A percentile compares a stretch with the other conserved stretches of the same genome.
These are phyloP conservation scores for Pouteria campechiana DNA, from an alignment of 179 eudicot species.

Conservation along the genomic window DNA sequence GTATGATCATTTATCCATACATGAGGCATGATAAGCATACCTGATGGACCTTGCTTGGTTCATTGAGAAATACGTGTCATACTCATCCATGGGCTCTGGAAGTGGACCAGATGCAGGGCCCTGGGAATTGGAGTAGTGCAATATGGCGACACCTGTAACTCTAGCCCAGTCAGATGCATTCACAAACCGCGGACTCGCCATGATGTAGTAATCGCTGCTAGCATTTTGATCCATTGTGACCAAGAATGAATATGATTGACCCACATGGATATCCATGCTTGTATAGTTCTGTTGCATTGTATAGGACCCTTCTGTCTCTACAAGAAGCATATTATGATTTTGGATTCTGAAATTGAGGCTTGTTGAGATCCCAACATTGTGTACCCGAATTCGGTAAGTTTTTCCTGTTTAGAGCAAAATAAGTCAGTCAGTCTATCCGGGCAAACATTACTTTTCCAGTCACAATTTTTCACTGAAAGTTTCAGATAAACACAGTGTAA, in stretches of 20 bases:
- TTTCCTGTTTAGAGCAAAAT: constrained; percentile 48
- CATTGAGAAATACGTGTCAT: constrained; percentile 82
- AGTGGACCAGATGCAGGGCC: constrained; percentile 98
- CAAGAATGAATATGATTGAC: constrained; percentile 88
- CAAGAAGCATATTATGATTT: constrained; percentile 79
- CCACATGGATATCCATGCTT: constrained; percentile 95
- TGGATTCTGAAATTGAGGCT: constrained; percentile 96
- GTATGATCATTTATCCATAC: constrained; percentile 1
- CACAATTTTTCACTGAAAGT: neutral
- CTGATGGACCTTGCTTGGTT: constrained; percentile 97
- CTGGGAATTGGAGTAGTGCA: constrained; percentile 86
- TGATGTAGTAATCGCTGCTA: constrained; percentile 75
- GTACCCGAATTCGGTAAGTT: constrained; percentile 77
- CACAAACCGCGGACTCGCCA: constrained; percentile 82
- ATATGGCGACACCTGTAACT: constrained; percentile 68
- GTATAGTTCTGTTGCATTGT: constrained; percentile 84
- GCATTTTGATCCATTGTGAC: constrained; percentile 95
- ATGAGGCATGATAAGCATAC: constrained; percentile 27
- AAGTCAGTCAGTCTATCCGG: no score
- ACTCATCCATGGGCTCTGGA: constrained; percentile 76
- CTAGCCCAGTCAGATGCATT: constrained; percentile 49
- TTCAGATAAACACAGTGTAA: neutral
- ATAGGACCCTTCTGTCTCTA: constrained; percentile 93
- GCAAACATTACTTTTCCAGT: neutral
- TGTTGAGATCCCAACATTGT: constrained; percentile 81